These are phyloP conservation scores for Hortiboletus campestris DNA, from an alignment of 768 basidiomycete genomes.

Conservation along the genomic window DNA sequence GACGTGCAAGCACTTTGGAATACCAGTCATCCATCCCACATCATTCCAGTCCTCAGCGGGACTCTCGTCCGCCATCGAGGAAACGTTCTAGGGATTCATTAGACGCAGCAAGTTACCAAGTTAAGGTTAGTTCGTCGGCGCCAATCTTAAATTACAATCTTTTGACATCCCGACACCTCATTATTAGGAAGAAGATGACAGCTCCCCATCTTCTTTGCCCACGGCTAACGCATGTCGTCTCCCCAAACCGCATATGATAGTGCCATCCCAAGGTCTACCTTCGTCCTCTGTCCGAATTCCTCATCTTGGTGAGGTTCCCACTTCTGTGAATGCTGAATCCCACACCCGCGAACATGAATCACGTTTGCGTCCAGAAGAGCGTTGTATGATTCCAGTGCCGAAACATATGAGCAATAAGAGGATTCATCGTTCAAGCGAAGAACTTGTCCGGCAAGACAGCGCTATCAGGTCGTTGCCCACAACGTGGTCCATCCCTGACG, in stretches of 20 bases:
- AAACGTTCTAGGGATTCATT: constrained; percentile 33
- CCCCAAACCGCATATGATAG: constrained; percentile 23
- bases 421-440: constrained; percentile 28
- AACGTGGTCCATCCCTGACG: constrained; percentile 36
- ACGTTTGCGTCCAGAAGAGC: constrained; percentile 26
- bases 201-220: constrained; percentile 18
- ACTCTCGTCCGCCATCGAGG: constrained; percentile 26
- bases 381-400: constrained; percentile 14
- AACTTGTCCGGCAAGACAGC: constrained; percentile 30
- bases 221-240: constrained; percentile 19
- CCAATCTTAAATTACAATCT: constrained; percentile 27
- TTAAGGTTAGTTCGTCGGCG: constrained; percentile 33
- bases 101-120: constrained; percentile 25
- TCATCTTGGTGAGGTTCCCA: constrained; percentile 8
- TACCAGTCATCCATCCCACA: constrained; percentile 13
- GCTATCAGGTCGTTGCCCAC: constrained; percentile 21
- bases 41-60: constrained; percentile 17
- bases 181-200: constrained; percentile 29
- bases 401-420: constrained; percentile 29
- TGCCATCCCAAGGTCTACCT: constrained; percentile 21
- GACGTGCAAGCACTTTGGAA: constrained; percentile 18
- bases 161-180: constrained; percentile 23
- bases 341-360: constrained; percentile 20
- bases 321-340: constrained; percentile 13
- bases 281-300: constrained; percentile 16